Percentiles rank a stretch among this genome's conserved stretches.
Conservation (phyloP, 768 basidiomycete species). For the Tylopilus sp. region DNA sequence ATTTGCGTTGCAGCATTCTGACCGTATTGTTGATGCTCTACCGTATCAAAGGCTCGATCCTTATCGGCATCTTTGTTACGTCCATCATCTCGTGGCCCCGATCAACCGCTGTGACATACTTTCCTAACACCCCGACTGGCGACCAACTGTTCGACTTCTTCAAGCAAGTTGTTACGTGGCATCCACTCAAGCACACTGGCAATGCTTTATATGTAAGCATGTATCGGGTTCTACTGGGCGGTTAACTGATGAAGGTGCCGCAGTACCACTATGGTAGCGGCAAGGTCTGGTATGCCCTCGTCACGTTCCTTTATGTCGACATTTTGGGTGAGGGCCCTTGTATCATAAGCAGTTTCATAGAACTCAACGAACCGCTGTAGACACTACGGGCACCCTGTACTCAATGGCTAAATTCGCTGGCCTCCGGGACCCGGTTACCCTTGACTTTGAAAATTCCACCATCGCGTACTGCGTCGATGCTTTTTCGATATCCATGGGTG, state of each 20-base stretch:
- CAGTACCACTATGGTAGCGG: conserved; percentile 59
- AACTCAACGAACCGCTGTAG: conserved; percentile 10
- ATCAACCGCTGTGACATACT: conserved; percentile 74
- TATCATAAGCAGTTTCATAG: neutral
- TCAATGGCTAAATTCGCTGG: conserved; percentile 91
- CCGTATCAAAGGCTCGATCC: conserved; percentile 78
- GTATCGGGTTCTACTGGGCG: neutral
- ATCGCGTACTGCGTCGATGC: conserved; percentile 83
- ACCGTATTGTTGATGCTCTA: conserved; percentile 82
- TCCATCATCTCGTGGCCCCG: conserved; percentile 87
- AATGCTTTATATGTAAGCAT: conserved; percentile 61
- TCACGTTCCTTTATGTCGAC: conserved; percentile 89
- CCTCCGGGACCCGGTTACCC: conserved; percentile 77
- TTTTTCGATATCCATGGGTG: conserved; percentile 76
- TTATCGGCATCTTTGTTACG: conserved; percentile 80
- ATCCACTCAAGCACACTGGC: conserved; percentile 56
- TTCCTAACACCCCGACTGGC: conserved; percentile 68
- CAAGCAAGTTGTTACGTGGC: conserved; percentile 79
- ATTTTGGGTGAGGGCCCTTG: conserved; percentile 56
- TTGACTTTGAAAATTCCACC: conserved; percentile 84
- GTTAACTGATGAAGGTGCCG: conserved; percentile 3
- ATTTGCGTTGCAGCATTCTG: conserved; percentile 46
- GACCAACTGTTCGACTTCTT: conserved; percentile 79
- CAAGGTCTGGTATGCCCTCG: conserved; percentile 80
- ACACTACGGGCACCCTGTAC: conserved; percentile 70